Percentiles rank a stretch among this genome's conserved stretches.
phyloP scores from a whole-genome alignment of 1,284 basidiomycete genomes.

The Cronartium quercuum region DNA sequence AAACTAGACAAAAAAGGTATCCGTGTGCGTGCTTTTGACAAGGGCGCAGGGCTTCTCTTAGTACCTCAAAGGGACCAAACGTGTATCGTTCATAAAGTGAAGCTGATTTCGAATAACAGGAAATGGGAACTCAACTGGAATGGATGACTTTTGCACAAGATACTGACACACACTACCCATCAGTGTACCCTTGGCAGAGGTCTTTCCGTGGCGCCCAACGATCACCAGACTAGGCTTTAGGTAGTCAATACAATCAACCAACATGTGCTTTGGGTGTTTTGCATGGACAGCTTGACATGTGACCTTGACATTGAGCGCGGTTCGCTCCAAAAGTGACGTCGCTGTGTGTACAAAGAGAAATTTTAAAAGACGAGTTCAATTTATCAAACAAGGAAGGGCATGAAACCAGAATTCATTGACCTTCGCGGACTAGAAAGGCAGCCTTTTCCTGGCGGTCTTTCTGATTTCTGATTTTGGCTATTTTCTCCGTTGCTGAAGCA shows the following conservation, averaged over 20 bases:
- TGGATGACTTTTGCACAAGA: constrained; percentile 32
- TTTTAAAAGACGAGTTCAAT: neutral
- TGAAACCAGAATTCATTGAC: neutral
- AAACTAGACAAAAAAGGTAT: neutral
- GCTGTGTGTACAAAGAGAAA: neutral
- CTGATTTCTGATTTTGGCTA: constrained; percentile 28
- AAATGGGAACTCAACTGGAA: constrained; percentile 38
- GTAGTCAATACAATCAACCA: constrained; percentile 35
- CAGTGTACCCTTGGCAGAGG: constrained; percentile 16
- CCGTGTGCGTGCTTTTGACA: neutral
- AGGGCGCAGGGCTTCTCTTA: neutral
- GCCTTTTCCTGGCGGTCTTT: constrained; percentile 37
- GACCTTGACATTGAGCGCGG: constrained; percentile 20
- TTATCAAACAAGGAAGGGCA: no score
- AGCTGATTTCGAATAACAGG: neutral
- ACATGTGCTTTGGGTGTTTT: constrained; percentile 15
- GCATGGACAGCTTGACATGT: constrained; percentile 35
- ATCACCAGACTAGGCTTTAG: constrained; percentile 31
- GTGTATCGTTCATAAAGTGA: neutral
- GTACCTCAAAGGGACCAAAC: no score
- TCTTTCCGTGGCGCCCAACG: constrained; percentile 22
- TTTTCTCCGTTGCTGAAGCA: constrained; percentile 1
- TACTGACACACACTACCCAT: constrained; percentile 36
- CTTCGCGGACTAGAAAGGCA: constrained; percentile 21
- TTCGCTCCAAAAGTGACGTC: constrained; percentile 29